phyloP scores from a whole-genome alignment of 1,284 basidiomycete genomes.

The Trametes pubescens region DNA sequence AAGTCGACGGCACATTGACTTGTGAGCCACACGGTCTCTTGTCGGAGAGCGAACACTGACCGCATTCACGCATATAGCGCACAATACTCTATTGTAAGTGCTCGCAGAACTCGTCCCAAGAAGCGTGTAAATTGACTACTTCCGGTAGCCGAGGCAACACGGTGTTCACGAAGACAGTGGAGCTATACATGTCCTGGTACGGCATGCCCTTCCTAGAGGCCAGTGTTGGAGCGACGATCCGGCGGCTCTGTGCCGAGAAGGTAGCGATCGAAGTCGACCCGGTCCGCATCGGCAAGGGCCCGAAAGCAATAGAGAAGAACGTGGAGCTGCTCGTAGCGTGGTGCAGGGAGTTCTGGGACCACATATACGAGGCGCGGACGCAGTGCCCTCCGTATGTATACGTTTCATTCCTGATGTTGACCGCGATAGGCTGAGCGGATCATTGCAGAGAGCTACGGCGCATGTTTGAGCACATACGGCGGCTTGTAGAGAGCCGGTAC shows the following conservation, averaged over 20 bases:
- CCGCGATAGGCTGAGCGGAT: constrained; percentile 5
- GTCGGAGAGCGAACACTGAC: not conserved
- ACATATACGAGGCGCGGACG: constrained; percentile 74
- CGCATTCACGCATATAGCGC: constrained; percentile 33
- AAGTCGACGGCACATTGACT: constrained; percentile 63
- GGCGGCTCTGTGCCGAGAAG: constrained; percentile 73
- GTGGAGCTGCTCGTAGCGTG: constrained; percentile 77
- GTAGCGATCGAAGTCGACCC: constrained; percentile 83
- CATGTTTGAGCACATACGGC: constrained; percentile 76
- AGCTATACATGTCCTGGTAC: constrained; percentile 78
- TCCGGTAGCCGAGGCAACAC: constrained; percentile 72
- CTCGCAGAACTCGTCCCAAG: not conserved
- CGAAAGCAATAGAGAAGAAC: constrained; percentile 70
- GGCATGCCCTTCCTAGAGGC: constrained; percentile 80
- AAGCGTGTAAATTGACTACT: not conserved
- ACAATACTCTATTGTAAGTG: constrained; percentile 61
- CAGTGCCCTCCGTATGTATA: constrained; percentile 77
- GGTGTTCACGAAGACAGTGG: constrained; percentile 82
- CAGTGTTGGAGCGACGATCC: constrained; percentile 73
- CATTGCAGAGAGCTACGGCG: constrained; percentile 72
- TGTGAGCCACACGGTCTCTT: constrained; percentile 39
- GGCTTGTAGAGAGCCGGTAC: constrained; percentile 73
- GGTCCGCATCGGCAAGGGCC: constrained; percentile 62
- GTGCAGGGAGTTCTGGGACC: constrained; percentile 80
- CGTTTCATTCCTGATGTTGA: not conserved